Conservation (phyloP, 2,329 filamentous ascomycete genomes). For the Cordyceps farinosa region DNA sequence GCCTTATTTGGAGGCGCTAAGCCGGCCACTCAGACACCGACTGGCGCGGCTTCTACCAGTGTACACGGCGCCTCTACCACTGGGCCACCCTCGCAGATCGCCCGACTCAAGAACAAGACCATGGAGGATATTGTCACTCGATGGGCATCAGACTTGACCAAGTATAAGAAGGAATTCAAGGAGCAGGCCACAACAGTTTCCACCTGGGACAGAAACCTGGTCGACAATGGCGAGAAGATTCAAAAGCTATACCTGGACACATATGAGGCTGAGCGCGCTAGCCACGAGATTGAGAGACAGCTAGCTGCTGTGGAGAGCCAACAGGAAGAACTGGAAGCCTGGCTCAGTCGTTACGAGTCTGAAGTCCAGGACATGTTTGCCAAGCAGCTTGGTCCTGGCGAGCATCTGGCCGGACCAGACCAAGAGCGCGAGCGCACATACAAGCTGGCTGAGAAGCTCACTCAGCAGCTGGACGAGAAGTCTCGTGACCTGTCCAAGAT, state of each 20-base stretch:
- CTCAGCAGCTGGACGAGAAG: conserved; percentile 88
- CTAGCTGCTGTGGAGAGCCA: conserved; percentile 85
- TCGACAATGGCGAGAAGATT: conserved; percentile 93
- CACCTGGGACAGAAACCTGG: conserved; percentile 85
- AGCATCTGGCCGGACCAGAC: conserved; percentile 80
- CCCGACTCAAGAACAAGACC: conserved; percentile 93
- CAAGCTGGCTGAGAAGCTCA: conserved; percentile 90
- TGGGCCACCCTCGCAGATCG: conserved; percentile 79
- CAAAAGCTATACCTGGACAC: conserved; percentile 89
- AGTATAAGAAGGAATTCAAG: conserved; percentile 96
- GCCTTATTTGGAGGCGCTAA: conserved; percentile 33
- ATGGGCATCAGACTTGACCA: conserved; percentile 91
- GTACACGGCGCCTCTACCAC: conserved; percentile 68
- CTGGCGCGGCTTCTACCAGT: conserved; percentile 28
- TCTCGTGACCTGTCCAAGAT: conserved; percentile 89
- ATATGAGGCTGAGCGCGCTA: conserved; percentile 89
- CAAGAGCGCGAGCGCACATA: conserved; percentile 95
- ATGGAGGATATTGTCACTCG: conserved; percentile 98
- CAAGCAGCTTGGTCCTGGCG: conserved; percentile 70
- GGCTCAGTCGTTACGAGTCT: conserved; percentile 85
- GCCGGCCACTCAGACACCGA: conserved; percentile 27
- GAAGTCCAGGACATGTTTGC: conserved; percentile 88
- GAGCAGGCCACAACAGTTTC: conserved; percentile 83
- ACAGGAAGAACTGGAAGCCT: conserved; percentile 83
- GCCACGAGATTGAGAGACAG: conserved; percentile 89